These are phyloP conservation scores for Cardiosporidium cionae DNA, from an alignment of 169 alveolate genomes.

Conservation along the genomic window DNA sequence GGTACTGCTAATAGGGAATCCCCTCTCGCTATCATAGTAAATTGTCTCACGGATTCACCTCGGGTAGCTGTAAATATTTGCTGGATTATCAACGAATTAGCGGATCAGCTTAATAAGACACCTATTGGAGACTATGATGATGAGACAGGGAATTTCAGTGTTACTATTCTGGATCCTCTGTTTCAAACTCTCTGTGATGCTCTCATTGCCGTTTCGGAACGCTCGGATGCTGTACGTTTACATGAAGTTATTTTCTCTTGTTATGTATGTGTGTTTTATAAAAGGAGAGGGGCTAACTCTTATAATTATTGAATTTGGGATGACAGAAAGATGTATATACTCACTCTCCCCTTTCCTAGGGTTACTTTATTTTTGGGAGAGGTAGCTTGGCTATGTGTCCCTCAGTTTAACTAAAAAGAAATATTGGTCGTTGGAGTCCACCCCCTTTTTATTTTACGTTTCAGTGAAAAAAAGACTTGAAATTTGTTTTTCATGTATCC, in stretches of 20 bases:
- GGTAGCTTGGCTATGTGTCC: too few relatives aligned
- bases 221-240: constrained; percentile 28
- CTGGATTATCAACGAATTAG: constrained; percentile 31
- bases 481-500: too few relatives aligned
- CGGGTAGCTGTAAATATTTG: constrained; percentile 39
- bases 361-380: too few relatives aligned
- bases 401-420: too few relatives aligned
- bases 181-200: constrained; percentile 29
- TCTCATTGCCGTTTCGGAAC: constrained; percentile 22
- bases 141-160: constrained; percentile 3
- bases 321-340: too few relatives aligned
- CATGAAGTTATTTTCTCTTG: neutral
- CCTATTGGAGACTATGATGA: neutral
- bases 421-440: too few relatives aligned
- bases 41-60: constrained; percentile 28
- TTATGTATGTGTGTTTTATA: too few relatives aligned
- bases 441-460: too few relatives aligned
- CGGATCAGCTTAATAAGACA: constrained; percentile 22
- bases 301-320: too few relatives aligned
- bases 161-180: constrained; percentile 16
- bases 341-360: too few relatives aligned
- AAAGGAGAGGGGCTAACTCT: too few relatives aligned
- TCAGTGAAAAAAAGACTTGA: too few relatives aligned
- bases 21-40: constrained; percentile 28
- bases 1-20: neutral